Percentiles rank a stretch among this genome's conserved stretches.
phyloP scores from a whole-genome alignment of 768 basidiomycete species.

The Trametopsis cervina region DNA sequence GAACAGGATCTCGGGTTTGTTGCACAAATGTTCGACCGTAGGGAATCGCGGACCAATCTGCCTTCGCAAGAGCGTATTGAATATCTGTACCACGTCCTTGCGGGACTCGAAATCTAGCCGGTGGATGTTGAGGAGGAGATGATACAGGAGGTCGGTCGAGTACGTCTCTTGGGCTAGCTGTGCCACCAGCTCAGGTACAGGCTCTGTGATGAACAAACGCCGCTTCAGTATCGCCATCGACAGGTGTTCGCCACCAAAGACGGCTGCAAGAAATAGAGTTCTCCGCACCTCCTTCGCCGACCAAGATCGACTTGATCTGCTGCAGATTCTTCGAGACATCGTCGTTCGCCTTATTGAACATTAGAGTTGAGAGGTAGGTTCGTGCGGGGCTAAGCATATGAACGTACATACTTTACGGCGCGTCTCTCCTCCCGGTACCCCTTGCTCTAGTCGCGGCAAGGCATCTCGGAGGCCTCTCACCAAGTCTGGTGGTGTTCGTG shows the following conservation, averaged over 20 bases:
- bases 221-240: background rate
- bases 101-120: slow-evolving; percentile 93
- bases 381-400: background rate
- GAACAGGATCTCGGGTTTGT: slow-evolving; percentile 73
- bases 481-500: slow-evolving; percentile 80
- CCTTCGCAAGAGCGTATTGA: slow-evolving; percentile 82
- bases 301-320: slow-evolving; percentile 83
- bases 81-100: slow-evolving; percentile 79
- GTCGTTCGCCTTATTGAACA: slow-evolving; percentile 61
- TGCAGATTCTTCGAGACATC: slow-evolving; percentile 86
- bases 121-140: slow-evolving; percentile 74
- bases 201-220: slow-evolving; percentile 40
- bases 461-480: slow-evolving; percentile 77
- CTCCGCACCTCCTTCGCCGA: slow-evolving; percentile 76
- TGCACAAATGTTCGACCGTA: slow-evolving; percentile 90
- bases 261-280: background rate
- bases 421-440: slow-evolving; percentile 68
- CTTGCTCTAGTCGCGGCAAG: slow-evolving; percentile 67
- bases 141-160: slow-evolving; percentile 77
- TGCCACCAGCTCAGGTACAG: slow-evolving; percentile 82
- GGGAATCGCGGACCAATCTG: slow-evolving; percentile 93
- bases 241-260: background rate
- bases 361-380: background rate
- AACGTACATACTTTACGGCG: slow-evolving; percentile 62
- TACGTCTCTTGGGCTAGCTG: slow-evolving; percentile 97